Evolutionary conservation across 2,329 filamentous ascomycete species (phyloP).

Genomic region (Moelleriella libera): DNA sequence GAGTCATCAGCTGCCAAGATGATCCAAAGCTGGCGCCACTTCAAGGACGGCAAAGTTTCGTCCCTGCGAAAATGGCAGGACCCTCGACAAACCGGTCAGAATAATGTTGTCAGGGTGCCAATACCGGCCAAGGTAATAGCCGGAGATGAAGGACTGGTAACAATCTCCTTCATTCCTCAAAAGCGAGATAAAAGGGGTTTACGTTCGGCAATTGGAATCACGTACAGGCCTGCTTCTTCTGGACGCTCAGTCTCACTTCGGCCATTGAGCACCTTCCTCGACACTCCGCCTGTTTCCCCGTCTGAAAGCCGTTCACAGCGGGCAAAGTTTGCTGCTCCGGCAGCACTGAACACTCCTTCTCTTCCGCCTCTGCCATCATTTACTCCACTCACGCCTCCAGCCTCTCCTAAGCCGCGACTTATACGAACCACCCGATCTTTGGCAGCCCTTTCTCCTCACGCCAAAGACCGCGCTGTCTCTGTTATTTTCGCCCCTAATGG

Average conservation of each 20-base stretch:
- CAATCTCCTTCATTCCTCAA: slow-evolving; percentile 50
- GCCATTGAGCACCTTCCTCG: slow-evolving; percentile 7
- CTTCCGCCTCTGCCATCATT: slow-evolving; percentile 7
- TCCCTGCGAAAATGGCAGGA: slow-evolving; percentile 33
- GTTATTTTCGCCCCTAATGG: slow-evolving; percentile 54
- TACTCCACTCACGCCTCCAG: slow-evolving; percentile 20
- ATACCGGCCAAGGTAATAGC: slow-evolving; percentile 37
- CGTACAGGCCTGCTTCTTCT: slow-evolving; percentile 45
- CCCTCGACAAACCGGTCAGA: slow-evolving; percentile 16
- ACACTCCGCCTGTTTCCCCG: slow-evolving; percentile 4
- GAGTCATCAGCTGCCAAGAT: slow-evolving; percentile 49
- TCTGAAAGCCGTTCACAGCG: slow-evolving; percentile 1
- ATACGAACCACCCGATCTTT: slow-evolving; percentile 20
- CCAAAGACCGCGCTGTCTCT: slow-evolving; percentile 34
- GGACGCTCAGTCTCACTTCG: slow-evolving; percentile 8
- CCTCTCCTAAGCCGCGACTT: slow-evolving; percentile 19
- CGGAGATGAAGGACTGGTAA: slow-evolving; percentile 51
- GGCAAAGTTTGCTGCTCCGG: background rate
- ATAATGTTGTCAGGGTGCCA: slow-evolving; percentile 27
- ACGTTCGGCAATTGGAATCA: slow-evolving; percentile 57
- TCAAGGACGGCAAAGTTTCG: slow-evolving; percentile 34
- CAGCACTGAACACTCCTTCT: slow-evolving; percentile 1
- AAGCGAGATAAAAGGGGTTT: slow-evolving; percentile 45
- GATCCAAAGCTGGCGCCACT: slow-evolving; percentile 56
- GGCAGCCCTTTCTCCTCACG: slow-evolving; percentile 17